These are phyloP conservation scores for Cryphonectria nitschkei DNA, from an alignment of 2,329 filamentous ascomycete species.

Conservation along the genomic window DNA sequence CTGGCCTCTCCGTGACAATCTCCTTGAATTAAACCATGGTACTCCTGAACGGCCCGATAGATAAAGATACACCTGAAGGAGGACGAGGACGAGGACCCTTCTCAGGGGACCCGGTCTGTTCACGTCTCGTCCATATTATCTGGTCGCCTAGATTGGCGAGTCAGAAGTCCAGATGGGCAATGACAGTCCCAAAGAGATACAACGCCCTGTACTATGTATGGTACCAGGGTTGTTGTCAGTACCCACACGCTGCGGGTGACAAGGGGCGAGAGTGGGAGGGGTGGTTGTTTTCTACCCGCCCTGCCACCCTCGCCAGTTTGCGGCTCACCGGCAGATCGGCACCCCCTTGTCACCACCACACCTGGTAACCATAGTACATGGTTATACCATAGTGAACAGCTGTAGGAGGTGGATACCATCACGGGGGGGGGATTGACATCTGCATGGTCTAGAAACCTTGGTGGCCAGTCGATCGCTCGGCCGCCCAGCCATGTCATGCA, in stretches of 20 bases:
- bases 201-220: not conserved
- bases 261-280: not conserved
- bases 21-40: not conserved
- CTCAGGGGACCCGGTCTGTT: not conserved
- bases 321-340: constrained; percentile 26
- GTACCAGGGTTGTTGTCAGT: not conserved
- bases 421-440: constrained; percentile 5
- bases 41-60: constrained; percentile 16
- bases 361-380: not conserved
- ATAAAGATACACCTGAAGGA: not conserved
- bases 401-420: not conserved
- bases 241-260: not conserved
- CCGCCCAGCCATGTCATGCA: constrained; percentile 16
- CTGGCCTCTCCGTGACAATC: constrained; percentile 1
- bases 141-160: constrained; percentile 27
- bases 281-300: not conserved
- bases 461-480: constrained; percentile 14
- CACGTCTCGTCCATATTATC: constrained; percentile 21
- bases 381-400: too few relatives aligned
- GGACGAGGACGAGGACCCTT: not conserved
- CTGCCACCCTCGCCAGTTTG: not conserved
- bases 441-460: constrained; percentile 16
- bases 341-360: constrained; percentile 20
- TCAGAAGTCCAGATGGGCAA: constrained; percentile 16
- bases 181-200: constrained; percentile 8